These are phyloP conservation scores for Prillingera fragicola DNA, from an alignment of 1,284 basidiomycete species.

Conservation along the genomic window DNA sequence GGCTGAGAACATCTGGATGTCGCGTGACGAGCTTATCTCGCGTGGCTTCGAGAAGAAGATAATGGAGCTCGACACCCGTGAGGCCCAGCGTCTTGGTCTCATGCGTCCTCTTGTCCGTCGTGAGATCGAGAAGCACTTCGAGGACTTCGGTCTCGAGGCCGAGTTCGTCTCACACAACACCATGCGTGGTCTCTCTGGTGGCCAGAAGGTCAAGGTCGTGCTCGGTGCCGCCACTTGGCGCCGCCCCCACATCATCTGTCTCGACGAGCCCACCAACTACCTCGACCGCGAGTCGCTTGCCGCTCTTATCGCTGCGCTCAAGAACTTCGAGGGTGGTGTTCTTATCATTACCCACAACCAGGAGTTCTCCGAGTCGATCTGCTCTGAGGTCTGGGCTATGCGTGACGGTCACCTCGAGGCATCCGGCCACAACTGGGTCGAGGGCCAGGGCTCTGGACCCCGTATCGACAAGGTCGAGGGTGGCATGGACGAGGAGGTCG, in stretches of 20 bases:
- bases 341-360: constrained; percentile 95
- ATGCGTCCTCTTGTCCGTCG: constrained; percentile 93
- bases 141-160: constrained; percentile 81
- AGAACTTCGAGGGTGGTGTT: constrained; percentile 95
- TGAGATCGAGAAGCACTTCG: constrained; percentile 97
- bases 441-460: constrained; percentile 83
- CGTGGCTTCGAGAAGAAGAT: constrained; percentile 99
- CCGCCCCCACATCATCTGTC: constrained; percentile 91
- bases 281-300: constrained; percentile 96
- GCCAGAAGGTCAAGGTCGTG: constrained; percentile 99
- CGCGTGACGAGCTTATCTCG: constrained; percentile 93
- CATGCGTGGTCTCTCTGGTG: constrained; percentile 96
- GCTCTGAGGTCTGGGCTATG: constrained; percentile 65
- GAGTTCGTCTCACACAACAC: constrained; percentile 87
- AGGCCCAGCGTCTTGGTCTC: constrained; percentile 93
- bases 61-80: constrained; percentile 91
- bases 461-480: constrained; percentile 86
- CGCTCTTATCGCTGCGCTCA: constrained; percentile 90
- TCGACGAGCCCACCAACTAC: constrained; percentile 95
- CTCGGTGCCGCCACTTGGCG: constrained; percentile 98
- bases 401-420: constrained; percentile 85
- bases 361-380: constrained; percentile 95
- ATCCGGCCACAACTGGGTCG: constrained; percentile 97
- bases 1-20: constrained; percentile 93
- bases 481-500: constrained; percentile 73